Percentiles rank a stretch among this genome's conserved stretches.
Conservation (phyloP, 225 moss, liverwort and hornwort species). For the Anthoceros angustus region DNA sequence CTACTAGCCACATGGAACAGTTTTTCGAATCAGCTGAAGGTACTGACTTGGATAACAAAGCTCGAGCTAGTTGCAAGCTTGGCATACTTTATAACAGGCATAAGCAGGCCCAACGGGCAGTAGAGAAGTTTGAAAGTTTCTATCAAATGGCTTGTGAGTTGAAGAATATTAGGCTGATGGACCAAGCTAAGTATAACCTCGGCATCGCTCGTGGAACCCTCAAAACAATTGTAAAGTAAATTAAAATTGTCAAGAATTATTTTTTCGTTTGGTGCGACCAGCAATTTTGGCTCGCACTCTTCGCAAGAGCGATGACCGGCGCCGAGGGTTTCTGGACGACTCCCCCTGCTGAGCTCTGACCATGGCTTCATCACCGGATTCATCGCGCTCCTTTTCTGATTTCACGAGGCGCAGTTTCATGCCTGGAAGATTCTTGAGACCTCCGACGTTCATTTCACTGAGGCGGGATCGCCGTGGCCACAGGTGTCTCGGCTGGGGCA, state of each 20-base stretch:
- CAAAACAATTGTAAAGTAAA: background rate
- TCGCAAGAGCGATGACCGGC: too few relatives aligned
- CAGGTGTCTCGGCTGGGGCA: too few relatives aligned
- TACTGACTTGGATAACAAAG: background rate
- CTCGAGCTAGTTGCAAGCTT: conserved; percentile 3
- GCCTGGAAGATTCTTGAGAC: too few relatives aligned
- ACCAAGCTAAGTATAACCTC: background rate
- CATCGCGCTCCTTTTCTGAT: too few relatives aligned
- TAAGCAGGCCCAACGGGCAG: background rate
- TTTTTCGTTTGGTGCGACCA: background rate
- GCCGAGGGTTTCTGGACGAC: too few relatives aligned
- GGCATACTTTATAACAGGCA: background rate
- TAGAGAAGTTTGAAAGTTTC: background rate
- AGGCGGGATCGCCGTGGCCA: too few relatives aligned
- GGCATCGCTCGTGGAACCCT: background rate
- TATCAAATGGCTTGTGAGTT: background rate
- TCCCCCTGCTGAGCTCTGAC: too few relatives aligned
- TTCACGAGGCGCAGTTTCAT: too few relatives aligned
- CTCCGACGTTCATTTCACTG: too few relatives aligned
- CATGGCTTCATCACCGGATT: too few relatives aligned
- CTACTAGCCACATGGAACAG: background rate
- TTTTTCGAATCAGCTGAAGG: background rate
- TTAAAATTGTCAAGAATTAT: background rate
- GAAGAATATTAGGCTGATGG: background rate
- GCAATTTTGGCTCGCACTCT: background rate